These are phyloP conservation scores for Kwoniella bestiolae DNA, from an alignment of 768 basidiomycete genomes.

Conservation along the genomic window DNA sequence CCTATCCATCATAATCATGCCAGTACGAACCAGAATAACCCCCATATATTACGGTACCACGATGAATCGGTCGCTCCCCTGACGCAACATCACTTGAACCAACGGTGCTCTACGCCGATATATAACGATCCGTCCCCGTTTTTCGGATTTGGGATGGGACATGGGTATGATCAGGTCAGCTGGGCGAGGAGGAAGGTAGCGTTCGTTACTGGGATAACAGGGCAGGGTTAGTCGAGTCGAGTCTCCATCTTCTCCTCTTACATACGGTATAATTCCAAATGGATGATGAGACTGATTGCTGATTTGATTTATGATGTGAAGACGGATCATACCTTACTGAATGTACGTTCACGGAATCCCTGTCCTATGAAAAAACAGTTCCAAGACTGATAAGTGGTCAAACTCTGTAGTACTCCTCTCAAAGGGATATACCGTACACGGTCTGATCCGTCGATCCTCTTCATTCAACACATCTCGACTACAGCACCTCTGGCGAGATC, in stretches of 20 bases:
- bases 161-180: slow-evolving; percentile 14
- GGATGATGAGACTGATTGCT: not conserved
- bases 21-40: slow-evolving; percentile 12
- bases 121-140: slow-evolving; percentile 4
- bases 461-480: slow-evolving; percentile 97
- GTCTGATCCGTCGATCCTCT: slow-evolving; percentile 94
- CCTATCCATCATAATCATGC: not conserved
- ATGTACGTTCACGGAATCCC: slow-evolving; percentile 3
- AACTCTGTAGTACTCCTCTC: slow-evolving; percentile 66
- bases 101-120: slow-evolving; percentile 14
- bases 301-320: not conserved
- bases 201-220: slow-evolving; percentile 29
- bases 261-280: not conserved
- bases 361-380: too few species aligned
- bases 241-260: not conserved
- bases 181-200: slow-evolving; percentile 27
- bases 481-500: slow-evolving; percentile 89
- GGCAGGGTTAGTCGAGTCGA: slow-evolving; percentile 27
- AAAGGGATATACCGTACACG: slow-evolving; percentile 91
- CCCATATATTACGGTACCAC: slow-evolving; percentile 18
- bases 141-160: slow-evolving; percentile 17
- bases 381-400: too few species aligned
- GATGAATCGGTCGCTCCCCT: slow-evolving; percentile 20
- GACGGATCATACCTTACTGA: slow-evolving; percentile 24
- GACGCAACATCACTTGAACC: not conserved